Evolutionary conservation across 257 asterid species (phyloP), one percentile per base, ranked within the genome.

Genomic region (Ehretia macrophylla): DNA sequence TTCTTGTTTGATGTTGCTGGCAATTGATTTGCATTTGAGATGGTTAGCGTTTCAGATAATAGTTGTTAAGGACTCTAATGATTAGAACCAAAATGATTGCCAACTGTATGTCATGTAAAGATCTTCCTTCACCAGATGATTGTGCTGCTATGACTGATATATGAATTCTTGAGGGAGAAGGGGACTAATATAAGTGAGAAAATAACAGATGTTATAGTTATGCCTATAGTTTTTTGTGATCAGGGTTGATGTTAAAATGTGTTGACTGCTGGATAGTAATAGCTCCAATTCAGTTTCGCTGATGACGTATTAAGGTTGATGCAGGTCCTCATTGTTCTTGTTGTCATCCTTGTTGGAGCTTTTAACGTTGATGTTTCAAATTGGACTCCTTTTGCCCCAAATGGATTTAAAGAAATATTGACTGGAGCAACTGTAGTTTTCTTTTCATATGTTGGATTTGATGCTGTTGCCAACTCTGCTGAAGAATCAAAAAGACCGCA

Each of bases 401-500:
- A 88, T 68, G 99, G 97, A 44, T 65, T 66, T 55, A 74, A 79
- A 68, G 61, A 87, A 51, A 66, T 92, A 67, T 55, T 92, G 77
- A 92, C 97, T 10, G 97, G 96, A 74, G 99, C 97, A 67, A 88
- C 97, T 16, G 91, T 92, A 46, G 97, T 84, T 65, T 92, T 92
- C 83, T 92, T 92, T 77, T 95, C 99, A 55, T 92, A 92, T 66
- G 97, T 88, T 61, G 99, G 97, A 65, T 92, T 92, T 68, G 97
- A 92, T 71, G 97, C 96, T 13, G 99, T 92, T 64, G 99, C 99
- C 63, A 92, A 88, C 72, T 88, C 99, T 69, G 99, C 99, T 1
- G 99, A 92, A 81, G 99, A 92, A 77, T 76, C 96, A 63, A 92
- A 86, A 83, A 88, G 72, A 58, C 99, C 99, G 21, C 95, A 92